Conservation (phyloP, 192 early-diverging fungal species). For the Podila minutissima region DNA sequence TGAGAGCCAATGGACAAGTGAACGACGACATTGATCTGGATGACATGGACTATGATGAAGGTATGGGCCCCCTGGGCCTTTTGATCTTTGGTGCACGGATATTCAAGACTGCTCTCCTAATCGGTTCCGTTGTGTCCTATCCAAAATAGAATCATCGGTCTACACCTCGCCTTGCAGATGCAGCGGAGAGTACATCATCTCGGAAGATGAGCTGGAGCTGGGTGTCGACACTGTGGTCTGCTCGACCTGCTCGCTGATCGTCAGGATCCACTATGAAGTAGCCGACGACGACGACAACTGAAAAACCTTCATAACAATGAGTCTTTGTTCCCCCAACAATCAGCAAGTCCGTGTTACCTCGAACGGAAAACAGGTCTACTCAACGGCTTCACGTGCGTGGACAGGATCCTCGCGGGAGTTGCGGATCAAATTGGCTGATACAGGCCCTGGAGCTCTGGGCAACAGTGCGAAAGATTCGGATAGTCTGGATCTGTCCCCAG, state of each 20-base stretch:
- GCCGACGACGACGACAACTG: conserved; percentile 52
- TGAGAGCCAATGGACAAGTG: conserved; percentile 63
- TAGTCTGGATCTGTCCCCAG: too few relatives aligned
- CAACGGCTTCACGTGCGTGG: too few relatives aligned
- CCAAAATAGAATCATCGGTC: conserved; percentile 19
- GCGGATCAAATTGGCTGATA: too few relatives aligned
- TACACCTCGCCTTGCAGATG: conserved; percentile 74
- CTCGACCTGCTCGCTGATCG: conserved; percentile 73
- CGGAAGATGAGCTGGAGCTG: conserved; percentile 70
- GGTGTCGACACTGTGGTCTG: conserved; percentile 73
- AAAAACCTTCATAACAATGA: too few relatives aligned
- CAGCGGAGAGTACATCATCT: conserved; percentile 67
- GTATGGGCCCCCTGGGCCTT: not conserved
- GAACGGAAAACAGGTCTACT: too few relatives aligned
- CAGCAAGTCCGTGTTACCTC: too few relatives aligned
- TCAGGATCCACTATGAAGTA: conserved; percentile 73
- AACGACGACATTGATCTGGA: conserved; percentile 83
- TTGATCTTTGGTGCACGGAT: not conserved
- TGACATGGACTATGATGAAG: conserved; percentile 80
- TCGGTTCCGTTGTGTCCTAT: not conserved
- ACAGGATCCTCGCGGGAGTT: too few relatives aligned
- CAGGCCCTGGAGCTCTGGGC: too few relatives aligned
- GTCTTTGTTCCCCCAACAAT: too few relatives aligned
- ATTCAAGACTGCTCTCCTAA: too few relatives aligned
- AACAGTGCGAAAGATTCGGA: too few relatives aligned